phyloP scores from a whole-genome alignment of 179 eudicot species.

The Patellifolia procumbens region DNA sequence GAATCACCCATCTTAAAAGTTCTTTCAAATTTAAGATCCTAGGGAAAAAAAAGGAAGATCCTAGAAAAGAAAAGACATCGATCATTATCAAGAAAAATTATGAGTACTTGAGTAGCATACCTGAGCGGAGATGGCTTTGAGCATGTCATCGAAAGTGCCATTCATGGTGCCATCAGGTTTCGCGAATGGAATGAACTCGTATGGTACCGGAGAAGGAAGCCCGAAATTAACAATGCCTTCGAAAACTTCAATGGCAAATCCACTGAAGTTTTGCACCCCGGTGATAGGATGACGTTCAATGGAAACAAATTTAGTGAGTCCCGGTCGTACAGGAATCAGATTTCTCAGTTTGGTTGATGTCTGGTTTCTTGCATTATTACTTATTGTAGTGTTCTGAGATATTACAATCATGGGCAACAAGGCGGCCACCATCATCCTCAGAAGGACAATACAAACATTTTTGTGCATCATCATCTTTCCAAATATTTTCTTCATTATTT shows the following conservation, averaged over 20 bases:
- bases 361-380: background rate
- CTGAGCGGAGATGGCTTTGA: conserved; percentile 13
- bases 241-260: conserved; percentile 25
- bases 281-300: conserved; percentile 3
- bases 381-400: background rate
- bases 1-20: no score
- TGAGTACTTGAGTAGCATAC: no score
- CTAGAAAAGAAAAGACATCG: background rate
- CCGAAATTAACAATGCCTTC: conserved; percentile 11
- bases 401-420: background rate
- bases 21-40: no score
- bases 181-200: conserved; percentile 8
- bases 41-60: no score
- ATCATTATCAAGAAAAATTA: no score
- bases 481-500: no score
- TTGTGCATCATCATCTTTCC: no score
- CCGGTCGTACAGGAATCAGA: conserved; percentile 20
- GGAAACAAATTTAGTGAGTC: conserved; percentile 16
- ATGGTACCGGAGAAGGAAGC: background rate
- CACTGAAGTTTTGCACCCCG: conserved; percentile 4
- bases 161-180: conserved; percentile 29
- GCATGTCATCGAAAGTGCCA: conserved; percentile 34
- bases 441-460: no score
- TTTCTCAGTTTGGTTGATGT: background rate
- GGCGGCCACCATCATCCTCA: no score